Base-by-base conservation (phyloP, 2,329 filamentous ascomycete species). In the Xylaria sp. region DNA sequence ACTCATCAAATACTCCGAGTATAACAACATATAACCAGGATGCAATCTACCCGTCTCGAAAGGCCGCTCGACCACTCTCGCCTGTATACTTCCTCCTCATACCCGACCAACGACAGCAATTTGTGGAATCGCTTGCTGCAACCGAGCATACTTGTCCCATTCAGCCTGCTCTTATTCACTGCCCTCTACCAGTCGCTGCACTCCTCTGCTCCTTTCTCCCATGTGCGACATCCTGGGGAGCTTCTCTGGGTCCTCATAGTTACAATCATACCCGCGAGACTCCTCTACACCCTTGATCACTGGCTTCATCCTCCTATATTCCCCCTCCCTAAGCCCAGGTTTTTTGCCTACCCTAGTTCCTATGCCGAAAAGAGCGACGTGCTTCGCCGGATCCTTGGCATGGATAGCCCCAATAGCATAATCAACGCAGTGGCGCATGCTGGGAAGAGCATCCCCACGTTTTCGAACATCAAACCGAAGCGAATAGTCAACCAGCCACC, bases 341-440 rank as follows among this genome's bases (percentile, higher is more conserved):
- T 69, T 72, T 76, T 77, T 76, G 77, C 75, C 68, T 80, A 74
- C 63, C 79, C 78, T 68, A 82, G 75, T 72, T 84, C 79, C 50
- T 82, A 86, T 81, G 84, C 83, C 18, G 85, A 86, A 29, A 94
- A 93, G 79, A 90, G 88, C 76, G 86, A 90, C 72, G 84, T 86
- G 10, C 85, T 93, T 81, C 84, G 86, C 73, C 86, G 88, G 69
- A 84, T 93, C 37, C 78, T 93, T 40, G 87, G 90, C 1, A 76
- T 91, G 69, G 86, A 89, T 73, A 83, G 77, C 60, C 78, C 82
- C 5, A 82, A 83, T 44, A 83, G 86, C 59, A 82, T 90, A 70
- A 84, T 90, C 75, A 84, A 82, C 57, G 85, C 85, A 6, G 87
- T 89, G 16, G 85, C 89, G 47, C 84, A 87, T 73, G 88, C 84